Conservation (phyloP, 176 grass and related monocot species). For the Lolium perenne region DNA sequence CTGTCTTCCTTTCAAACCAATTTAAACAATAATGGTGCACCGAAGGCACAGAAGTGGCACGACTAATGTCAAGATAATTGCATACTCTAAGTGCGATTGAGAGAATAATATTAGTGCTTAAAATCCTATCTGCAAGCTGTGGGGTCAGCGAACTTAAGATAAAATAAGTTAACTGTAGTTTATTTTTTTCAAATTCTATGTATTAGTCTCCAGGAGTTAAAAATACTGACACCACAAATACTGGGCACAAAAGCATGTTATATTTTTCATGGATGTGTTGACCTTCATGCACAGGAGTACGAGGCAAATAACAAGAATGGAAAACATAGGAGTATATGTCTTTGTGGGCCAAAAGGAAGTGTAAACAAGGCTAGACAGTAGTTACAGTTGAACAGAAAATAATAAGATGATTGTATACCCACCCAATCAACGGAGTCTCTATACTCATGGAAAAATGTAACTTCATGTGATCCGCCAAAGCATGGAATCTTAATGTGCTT, state of each 20-base stretch:
- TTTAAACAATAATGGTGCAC: background rate
- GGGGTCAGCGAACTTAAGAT: background rate
- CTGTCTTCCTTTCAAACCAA: background rate
- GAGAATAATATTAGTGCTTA: background rate
- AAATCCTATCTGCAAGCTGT: background rate
- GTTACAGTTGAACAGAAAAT: background rate
- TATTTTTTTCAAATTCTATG: background rate
- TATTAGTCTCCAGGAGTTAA: background rate
- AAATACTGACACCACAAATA: background rate
- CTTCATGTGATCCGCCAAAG: conserved; percentile 80
- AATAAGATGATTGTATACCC: conserved; percentile 37
- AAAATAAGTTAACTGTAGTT: background rate
- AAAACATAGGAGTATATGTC: too few relatives aligned
- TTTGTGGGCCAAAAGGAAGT: conserved; percentile 7
- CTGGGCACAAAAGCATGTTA: background rate
- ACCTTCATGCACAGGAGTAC: background rate
- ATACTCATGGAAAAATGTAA: conserved; percentile 85
- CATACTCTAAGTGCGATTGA: background rate
- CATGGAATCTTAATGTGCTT: conserved; percentile 74
- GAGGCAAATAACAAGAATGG: conserved; percentile 16
- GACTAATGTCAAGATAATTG: conserved; percentile 2
- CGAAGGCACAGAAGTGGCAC: background rate
- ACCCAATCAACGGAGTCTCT: conserved; percentile 95
- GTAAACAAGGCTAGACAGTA: conserved; percentile 10
- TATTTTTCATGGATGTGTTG: conserved; percentile 15